Evolutionary conservation across 805 yeast species (phyloP), one percentile per base, ranked within the genome.

Genomic region (Metschnikowia shivogae): DNA sequence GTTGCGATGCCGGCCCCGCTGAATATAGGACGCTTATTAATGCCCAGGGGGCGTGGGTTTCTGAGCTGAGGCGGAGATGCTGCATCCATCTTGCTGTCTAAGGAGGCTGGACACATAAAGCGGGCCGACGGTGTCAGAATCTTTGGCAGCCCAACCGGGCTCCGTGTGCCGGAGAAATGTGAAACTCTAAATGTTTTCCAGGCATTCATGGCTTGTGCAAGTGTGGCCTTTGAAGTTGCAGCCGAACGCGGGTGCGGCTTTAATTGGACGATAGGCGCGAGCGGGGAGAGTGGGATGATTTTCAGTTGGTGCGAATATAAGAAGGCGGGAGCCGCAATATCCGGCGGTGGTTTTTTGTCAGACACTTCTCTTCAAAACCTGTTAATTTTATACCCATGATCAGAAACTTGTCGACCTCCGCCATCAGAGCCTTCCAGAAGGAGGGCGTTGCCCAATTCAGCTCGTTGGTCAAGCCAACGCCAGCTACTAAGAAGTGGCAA

Each of bases 401-500:
- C 39, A 63, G 66, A 60, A 47, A 51, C 36, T 52, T 63, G 34
- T 53, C 60, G 31, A 61, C 61, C 40, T 45, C 54, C 14, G 49
- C 55, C 37, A 39, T 43, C 42, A 48, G 54, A 36, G 45, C 51
- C 10, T 63, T 63, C 58, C 58, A 62, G 52, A 63, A 63, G 59
- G 67, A 62, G 44, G 52, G 64, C 30, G 58, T 55, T 29, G 44
- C 57, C 13, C 59, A 56, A 42, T 60, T 59, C 53, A 54, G 52
- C 54, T 58, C 57, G 52, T 49, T 61, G 43, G 46, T 54, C 36
- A 49, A 56, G 52, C 51, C 57, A 30, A 43, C 49, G 35, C 57
- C 56, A 19, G 52, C 53, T 4, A 49, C 52, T 31, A 49, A 55
- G 48, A 67, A 65, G 56, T 68, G 72, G 71, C 57, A 58, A 42